phyloP scores from a whole-genome alignment of 768 basidiomycete species.

The Lyophyllum semitale region DNA sequence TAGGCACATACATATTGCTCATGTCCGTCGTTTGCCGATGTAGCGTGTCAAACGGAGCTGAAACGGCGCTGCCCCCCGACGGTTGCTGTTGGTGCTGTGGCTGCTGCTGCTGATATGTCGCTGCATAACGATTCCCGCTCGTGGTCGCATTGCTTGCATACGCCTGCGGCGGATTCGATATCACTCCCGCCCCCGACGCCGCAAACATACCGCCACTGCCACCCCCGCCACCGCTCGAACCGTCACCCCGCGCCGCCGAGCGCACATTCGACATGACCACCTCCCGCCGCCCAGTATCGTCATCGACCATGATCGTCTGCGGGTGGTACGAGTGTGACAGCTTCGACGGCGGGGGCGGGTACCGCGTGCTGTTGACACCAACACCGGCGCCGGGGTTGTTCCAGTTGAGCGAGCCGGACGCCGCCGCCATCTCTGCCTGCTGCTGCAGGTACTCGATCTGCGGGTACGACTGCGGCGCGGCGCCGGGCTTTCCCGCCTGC shows the following conservation, averaged over 20 bases:
- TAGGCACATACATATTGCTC: slow-evolving; percentile 71
- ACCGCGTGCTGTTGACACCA: slow-evolving; percentile 38
- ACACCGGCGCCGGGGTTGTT: slow-evolving; percentile 23
- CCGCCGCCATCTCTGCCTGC: slow-evolving; percentile 81
- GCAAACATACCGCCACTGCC: slow-evolving; percentile 44
- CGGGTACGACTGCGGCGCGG: slow-evolving; percentile 75
- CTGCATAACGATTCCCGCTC: slow-evolving; percentile 61
- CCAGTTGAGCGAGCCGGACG: slow-evolving; percentile 61
- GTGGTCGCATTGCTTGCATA: slow-evolving; percentile 57
- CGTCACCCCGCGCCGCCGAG: slow-evolving; percentile 56
- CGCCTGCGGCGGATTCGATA: slow-evolving; percentile 76
- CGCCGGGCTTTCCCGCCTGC: slow-evolving; percentile 69
- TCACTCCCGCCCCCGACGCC: slow-evolving; percentile 48
- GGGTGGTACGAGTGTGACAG: slow-evolving; percentile 69
- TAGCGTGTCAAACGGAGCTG: slow-evolving; percentile 56
- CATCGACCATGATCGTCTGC: slow-evolving; percentile 66
- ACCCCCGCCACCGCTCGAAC: slow-evolving; percentile 21
- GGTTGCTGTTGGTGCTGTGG: slow-evolving; percentile 32
- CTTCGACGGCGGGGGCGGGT: slow-evolving; percentile 66
- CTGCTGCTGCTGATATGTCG: slow-evolving; percentile 52
- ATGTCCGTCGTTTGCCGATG: slow-evolving; percentile 65
- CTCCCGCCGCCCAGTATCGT: slow-evolving; percentile 56
- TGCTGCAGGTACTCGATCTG: slow-evolving; percentile 92
- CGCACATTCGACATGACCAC: slow-evolving; percentile 83
- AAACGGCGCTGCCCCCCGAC: slow-evolving; percentile 28